phyloP scores from a whole-genome alignment of 2,329 filamentous ascomycete genomes.

The Ophidiomyces ophidiicola region DNA sequence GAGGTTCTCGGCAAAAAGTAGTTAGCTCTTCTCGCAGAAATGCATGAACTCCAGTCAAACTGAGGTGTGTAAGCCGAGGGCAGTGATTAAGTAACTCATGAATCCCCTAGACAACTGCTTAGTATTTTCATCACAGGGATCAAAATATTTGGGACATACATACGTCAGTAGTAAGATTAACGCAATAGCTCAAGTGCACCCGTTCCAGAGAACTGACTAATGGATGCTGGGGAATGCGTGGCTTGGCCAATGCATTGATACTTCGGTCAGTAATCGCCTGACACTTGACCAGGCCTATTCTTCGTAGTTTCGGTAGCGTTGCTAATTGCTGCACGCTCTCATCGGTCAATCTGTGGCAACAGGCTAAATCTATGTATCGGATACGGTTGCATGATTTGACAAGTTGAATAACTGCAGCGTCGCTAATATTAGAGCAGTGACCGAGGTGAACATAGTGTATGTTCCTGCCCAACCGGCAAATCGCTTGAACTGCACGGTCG shows the following conservation, averaged over 20 bases:
- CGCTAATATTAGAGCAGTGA: slow-evolving; percentile 84
- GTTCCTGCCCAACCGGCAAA: slow-evolving; percentile 84
- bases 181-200: slow-evolving; percentile 92
- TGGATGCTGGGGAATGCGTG: slow-evolving; percentile 43
- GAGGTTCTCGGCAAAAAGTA: slow-evolving; percentile 73
- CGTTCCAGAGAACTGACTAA: slow-evolving; percentile 65
- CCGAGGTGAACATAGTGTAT: slow-evolving; percentile 93
- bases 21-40: slow-evolving; percentile 80
- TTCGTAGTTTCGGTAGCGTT: slow-evolving; percentile 77
- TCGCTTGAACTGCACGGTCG: slow-evolving; percentile 73
- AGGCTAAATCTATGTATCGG: slow-evolving; percentile 94
- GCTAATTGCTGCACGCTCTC: slow-evolving; percentile 73
- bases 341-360: slow-evolving; percentile 80
- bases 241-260: slow-evolving; percentile 69
- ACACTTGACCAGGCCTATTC: slow-evolving; percentile 93
- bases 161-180: slow-evolving; percentile 69
- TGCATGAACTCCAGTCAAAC: slow-evolving; percentile 81
- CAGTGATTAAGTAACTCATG: slow-evolving; percentile 80
- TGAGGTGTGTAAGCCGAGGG: slow-evolving; percentile 82
- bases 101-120: slow-evolving; percentile 54
- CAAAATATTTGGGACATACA: too few species aligned
- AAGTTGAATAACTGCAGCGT: slow-evolving; percentile 71
- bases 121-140: not conserved
- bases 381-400: slow-evolving; percentile 84
- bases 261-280: slow-evolving; percentile 78